Evolutionary conservation across 805 yeast species (phyloP), one percentile per base, ranked within the genome.

Genomic region (Teunomyces cretensis): DNA sequence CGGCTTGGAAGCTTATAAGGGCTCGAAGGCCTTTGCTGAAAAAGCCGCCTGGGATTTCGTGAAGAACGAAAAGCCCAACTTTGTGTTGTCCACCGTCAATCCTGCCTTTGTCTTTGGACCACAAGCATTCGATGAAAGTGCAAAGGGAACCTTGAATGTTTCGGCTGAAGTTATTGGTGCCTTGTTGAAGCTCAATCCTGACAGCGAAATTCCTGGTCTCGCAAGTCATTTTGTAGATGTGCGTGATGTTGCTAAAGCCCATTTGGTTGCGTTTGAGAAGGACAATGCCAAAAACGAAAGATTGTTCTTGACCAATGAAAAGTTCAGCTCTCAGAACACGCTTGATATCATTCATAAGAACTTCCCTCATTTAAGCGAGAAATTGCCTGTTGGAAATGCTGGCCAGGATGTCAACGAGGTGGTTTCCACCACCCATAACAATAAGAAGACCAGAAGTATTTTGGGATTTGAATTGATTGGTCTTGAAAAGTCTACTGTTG

Each of bases 51-150:
- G 54, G 56, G 49, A 52, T 12, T 52, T 45, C 33, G 41, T 48
- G 27, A 33, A 43, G 35, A 16, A 15, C 28, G 38, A 41, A 27
- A 46, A 46, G 19, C 46, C 45, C 22, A 16, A 13, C 24, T 46
- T 39, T 35, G 28, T 40, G n/a, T 12, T 49, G 14, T 36, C 42
- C 35, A 41, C 48, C 1, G 46, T 46, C 9, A 42, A 40, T 35
- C 65, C 67, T 12, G 43, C 46, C 13, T 61, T 43, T 42, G 64
- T 60, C 1, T 60, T 58, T 42, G 67, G 67, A 5, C 61, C 64
- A 2, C 64, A 56, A 43, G 50, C 54, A 3, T 53, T 48, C 30
- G 47, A 46, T 30, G 44, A 45, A 15, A 41, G 28, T 1, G 48
- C 42, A n/a, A 27, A 33, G 15, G 52, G 41, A 8, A 41, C 35